Base-by-base conservation (phyloP, 495 filamentous ascomycete species). In the Niebla homalea region DNA sequence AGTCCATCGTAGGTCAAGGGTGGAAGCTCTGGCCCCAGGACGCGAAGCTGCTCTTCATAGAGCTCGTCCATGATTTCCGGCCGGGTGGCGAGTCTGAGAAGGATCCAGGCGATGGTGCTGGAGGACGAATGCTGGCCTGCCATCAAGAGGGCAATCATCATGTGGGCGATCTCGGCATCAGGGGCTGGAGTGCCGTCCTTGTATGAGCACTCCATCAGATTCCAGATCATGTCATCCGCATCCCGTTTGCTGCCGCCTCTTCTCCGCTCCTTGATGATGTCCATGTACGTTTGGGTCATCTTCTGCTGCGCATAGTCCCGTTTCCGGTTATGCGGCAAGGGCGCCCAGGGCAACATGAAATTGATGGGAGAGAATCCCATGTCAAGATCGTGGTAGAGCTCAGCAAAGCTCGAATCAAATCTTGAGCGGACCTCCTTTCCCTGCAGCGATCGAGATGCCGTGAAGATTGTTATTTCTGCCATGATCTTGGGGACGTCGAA, bases 111-210 rank as follows among this genome's bases (percentile, higher is more conserved):
- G 60, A 76, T 81, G 41, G 84, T 86, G 6, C 85, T 83, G 37
- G 87, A 87, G 3, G 85, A 88, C 1, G 85, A 89, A 70, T 93
- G 87, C 60, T 93, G 87, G 50, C 87, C 87, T 26, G 84, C 87
- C 86, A 93, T 89, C 8, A 93, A 71, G 21, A 93, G 75, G 0
- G 86, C 85, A 60, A 93, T 93, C 83, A 93, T 88, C 78, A 93
- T 89, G 61, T 90, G 86, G 6, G 87, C 86, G 36, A 90, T 76
- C 56, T 93, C 85, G 53, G 81, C 74, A 62, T 93, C 87, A 11
- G 87, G 81, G 6, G 90, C 70, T 5, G 66, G 64, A 23, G 65
- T 70, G 48, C 83, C 85, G 57, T 85, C 72, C 65, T 87, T 87
- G 75, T 93, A 93, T 2, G 65, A 69, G 50, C 81, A 79, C 60